These are phyloP conservation scores for Lathyrus aphaca DNA, from an alignment of 306 rosid genomes.

Conservation along the genomic window DNA sequence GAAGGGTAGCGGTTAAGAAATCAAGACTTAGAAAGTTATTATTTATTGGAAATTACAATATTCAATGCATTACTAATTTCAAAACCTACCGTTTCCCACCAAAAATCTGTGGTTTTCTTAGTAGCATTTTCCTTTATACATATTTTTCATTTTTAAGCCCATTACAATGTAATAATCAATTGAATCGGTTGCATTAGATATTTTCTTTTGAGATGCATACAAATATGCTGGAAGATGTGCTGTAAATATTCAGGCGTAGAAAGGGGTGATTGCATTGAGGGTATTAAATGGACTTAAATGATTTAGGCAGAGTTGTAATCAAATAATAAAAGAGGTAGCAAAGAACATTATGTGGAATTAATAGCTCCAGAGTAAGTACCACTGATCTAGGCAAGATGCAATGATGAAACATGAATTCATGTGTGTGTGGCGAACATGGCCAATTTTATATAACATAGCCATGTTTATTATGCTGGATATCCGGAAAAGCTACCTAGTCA, in stretches of 20 bases:
- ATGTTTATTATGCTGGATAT: neutral
- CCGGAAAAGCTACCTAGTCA: neutral
- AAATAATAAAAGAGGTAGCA: neutral
- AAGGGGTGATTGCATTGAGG: neutral
- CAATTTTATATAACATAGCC: neutral
- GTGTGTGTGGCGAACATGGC: too few relatives aligned
- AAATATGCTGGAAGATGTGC: neutral
- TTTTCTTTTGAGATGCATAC: neutral
- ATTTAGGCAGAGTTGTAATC: neutral
- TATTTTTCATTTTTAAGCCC: neutral
- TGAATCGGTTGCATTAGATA: neutral
- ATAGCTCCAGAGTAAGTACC: neutral
- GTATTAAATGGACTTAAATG: neutral
- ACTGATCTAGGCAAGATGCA: neutral
- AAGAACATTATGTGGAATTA: neutral
- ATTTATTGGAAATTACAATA: neutral
- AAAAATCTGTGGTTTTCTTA: neutral
- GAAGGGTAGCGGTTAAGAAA: neutral
- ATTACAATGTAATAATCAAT: neutral
- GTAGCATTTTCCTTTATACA: slow-evolving; percentile 3
- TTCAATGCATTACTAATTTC: neutral
- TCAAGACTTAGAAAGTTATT: neutral
- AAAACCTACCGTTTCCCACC: neutral
- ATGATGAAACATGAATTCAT: slow-evolving; percentile 3
- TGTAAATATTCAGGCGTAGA: neutral